Conservation (phyloP, 495 filamentous ascomycete species). For the Penicillium riverlandense region DNA sequence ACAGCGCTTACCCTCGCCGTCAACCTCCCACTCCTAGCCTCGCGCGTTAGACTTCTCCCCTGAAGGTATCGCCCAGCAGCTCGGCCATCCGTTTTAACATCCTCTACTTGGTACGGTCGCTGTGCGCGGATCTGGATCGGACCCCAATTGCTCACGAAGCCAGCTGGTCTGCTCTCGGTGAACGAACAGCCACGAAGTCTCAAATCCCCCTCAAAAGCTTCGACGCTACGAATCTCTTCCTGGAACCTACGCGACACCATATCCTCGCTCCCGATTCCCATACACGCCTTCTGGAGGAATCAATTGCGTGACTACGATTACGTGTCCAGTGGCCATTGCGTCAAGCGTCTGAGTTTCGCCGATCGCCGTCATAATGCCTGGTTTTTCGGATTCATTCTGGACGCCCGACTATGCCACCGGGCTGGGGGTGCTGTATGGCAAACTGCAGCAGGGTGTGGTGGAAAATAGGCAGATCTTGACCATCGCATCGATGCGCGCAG, state of each 20-base stretch:
- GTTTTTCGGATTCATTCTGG: constrained; percentile 94
- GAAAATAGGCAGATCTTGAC: constrained; percentile 93
- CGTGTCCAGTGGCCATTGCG: neutral
- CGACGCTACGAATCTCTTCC: too few species aligned
- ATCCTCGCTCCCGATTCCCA: too few species aligned
- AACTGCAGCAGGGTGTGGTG: constrained; percentile 90
- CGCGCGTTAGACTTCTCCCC: constrained; percentile 1
- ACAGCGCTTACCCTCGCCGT: constrained; percentile 1
- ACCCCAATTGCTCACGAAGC: neutral
- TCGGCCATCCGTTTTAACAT: too few species aligned
- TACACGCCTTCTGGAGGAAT: too few species aligned
- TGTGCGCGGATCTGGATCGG: too few species aligned
- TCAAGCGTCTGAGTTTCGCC: constrained; percentile 1
- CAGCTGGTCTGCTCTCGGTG: constrained; percentile 2
- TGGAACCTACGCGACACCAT: too few species aligned
- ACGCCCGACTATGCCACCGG: constrained; percentile 89
- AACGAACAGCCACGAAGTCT: too few species aligned
- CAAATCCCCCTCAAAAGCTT: too few species aligned
- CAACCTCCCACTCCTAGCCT: neutral
- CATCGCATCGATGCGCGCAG: constrained; percentile 88
- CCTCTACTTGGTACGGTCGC: too few species aligned
- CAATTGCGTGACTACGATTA: too few species aligned
- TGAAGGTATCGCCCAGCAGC: too few species aligned
- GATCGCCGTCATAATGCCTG: constrained; percentile 52
- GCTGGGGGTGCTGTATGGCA: constrained; percentile 90